Percentiles rank a stretch among this genome's conserved stretches.
These are phyloP conservation scores for Calonectria naviculata DNA, from an alignment of 2,329 filamentous ascomycete genomes.

Conservation along the genomic window DNA sequence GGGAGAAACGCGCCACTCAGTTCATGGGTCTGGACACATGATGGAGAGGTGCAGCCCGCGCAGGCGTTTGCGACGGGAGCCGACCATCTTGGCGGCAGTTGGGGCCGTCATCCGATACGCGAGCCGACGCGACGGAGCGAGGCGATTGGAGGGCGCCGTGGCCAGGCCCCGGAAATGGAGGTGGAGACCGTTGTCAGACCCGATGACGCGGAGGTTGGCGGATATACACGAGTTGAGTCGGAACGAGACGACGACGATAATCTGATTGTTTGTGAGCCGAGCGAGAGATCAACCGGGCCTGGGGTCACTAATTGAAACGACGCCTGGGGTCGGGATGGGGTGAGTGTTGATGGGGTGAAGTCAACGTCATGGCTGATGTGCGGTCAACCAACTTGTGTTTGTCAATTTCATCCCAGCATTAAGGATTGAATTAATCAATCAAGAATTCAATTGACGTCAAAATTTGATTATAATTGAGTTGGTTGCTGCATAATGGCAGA, in stretches of 20 bases:
- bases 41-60: background rate
- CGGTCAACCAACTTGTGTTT: too few relatives aligned
- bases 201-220: slow-evolving; percentile 8
- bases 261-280: background rate
- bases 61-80: background rate
- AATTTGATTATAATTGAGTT: background rate
- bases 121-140: slow-evolving; percentile 39
- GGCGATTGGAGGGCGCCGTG: slow-evolving; percentile 33
- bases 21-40: slow-evolving; percentile 26
- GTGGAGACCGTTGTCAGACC: slow-evolving; percentile 7
- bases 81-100: slow-evolving; percentile 6
- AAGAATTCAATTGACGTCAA: background rate
- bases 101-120: slow-evolving; percentile 35
- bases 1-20: slow-evolving; percentile 22
- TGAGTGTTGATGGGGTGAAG: too few relatives aligned
- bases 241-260: background rate
- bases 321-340: background rate
- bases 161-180: slow-evolving; percentile 12
- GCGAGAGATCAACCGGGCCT: background rate
- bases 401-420: too few relatives aligned
- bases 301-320: too few relatives aligned
- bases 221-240: background rate
- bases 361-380: too few relatives aligned
- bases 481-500: background rate
- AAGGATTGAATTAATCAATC: background rate